Percentiles rank a stretch among this genome's conserved stretches.
Conservation (phyloP, 495 filamentous ascomycete genomes). For the Lichenothelia convexa region DNA sequence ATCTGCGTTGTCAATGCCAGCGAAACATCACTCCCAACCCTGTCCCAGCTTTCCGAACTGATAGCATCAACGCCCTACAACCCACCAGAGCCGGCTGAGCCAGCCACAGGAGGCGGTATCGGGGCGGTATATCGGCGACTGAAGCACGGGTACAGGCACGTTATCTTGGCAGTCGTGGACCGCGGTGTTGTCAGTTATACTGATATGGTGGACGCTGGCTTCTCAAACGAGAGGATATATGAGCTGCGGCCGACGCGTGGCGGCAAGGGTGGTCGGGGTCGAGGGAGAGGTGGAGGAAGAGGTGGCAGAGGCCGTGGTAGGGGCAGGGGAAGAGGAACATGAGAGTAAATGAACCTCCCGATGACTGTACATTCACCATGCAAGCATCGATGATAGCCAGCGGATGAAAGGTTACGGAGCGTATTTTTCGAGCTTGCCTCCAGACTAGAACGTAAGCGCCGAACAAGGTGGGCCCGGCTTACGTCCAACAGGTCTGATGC, state of each 20-base stretch:
- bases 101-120: too few species aligned
- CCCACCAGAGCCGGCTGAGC: constrained; percentile 31
- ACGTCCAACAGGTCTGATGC: too few species aligned
- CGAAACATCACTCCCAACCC: constrained; percentile 46
- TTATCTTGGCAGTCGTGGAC: constrained; percentile 75
- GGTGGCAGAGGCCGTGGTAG: constrained; percentile 25
- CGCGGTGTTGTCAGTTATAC: constrained; percentile 78
- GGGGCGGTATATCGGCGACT: constrained; percentile 24
- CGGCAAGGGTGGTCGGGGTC: constrained; percentile 15
- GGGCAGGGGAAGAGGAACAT: constrained; percentile 17
- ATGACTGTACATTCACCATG: too few species aligned
- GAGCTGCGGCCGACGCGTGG: constrained; percentile 24
- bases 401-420: too few species aligned
- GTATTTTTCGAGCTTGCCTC: too few species aligned
- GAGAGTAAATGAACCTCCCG: too few species aligned
- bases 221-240: constrained; percentile 53
- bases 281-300: constrained; percentile 24
- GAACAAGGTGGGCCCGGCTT: too few species aligned
- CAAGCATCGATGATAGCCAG: too few species aligned
- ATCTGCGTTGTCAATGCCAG: constrained; percentile 65
- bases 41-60: constrained; percentile 49
- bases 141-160: constrained; percentile 69
- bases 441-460: too few species aligned
- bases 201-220: constrained; percentile 58
- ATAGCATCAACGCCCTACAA: constrained; percentile 49